A percentile compares a stretch with the other conserved stretches of the same genome.
These are phyloP conservation scores for Pichia sp. DNA, from an alignment of 1,139 yeast genomes.

Conservation along the genomic window DNA sequence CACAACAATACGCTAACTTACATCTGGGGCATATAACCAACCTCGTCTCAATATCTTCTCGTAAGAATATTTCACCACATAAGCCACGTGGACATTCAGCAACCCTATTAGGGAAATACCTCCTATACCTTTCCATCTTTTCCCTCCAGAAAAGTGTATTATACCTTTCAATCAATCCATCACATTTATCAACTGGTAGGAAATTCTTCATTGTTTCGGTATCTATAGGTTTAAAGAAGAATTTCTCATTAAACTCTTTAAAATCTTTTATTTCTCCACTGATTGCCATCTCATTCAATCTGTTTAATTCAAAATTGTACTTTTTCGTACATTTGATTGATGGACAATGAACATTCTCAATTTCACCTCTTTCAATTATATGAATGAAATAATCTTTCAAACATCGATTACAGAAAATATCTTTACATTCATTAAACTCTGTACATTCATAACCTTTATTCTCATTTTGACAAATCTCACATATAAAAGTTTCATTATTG, in stretches of 20 bases:
- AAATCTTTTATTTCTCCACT: constrained; percentile 22
- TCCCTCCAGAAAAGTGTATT: constrained; percentile 32
- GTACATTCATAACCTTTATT: constrained; percentile 42
- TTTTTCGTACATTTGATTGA: constrained; percentile 40
- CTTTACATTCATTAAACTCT: constrained; percentile 43
- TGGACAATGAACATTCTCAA: constrained; percentile 54
- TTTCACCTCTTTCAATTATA: constrained; percentile 44
- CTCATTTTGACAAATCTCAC: constrained; percentile 54
- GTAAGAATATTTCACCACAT: constrained; percentile 40
- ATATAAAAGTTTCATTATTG: constrained; percentile 36
- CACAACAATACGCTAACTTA: constrained; percentile 51
- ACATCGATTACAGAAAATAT: constrained; percentile 49
- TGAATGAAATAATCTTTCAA: constrained; percentile 39
- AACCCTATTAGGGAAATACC: constrained; percentile 42
- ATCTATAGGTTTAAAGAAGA: constrained; percentile 37
- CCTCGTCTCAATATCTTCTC: constrained; percentile 44
- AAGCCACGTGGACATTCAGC: constrained; percentile 44
- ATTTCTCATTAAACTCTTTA: constrained; percentile 21
- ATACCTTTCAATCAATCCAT: constrained; percentile 34
- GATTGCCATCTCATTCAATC: constrained; percentile 7
- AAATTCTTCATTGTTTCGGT: constrained; percentile 26
- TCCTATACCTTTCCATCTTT: constrained; percentile 39
- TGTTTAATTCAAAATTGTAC: constrained; percentile 16
- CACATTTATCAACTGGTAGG: constrained; percentile 6
- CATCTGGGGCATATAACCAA: constrained; percentile 50